Conservation (phyloP, 805 yeast species). For the Limtongia smithiae region DNA sequence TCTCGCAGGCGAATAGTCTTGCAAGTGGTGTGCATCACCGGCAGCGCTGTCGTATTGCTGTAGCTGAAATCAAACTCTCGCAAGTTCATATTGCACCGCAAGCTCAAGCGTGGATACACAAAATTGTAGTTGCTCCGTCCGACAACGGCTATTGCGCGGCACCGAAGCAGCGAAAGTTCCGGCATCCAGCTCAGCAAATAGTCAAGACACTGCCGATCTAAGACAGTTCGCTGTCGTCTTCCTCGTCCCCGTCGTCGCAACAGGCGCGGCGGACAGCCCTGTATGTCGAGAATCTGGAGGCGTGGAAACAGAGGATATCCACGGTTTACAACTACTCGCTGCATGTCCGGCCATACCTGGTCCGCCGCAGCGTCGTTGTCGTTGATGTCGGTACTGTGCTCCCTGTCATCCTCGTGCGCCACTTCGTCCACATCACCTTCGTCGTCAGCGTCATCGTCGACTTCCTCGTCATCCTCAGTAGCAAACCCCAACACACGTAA, state of each 20-base stretch:
- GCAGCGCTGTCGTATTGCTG: conserved; percentile 15
- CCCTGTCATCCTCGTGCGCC: background rate
- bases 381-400: too few species aligned
- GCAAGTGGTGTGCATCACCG: conserved; percentile 6
- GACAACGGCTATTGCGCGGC: conserved; percentile 15
- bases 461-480: background rate
- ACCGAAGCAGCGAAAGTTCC: conserved; percentile 8
- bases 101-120: conserved; percentile 11
- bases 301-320: conserved; percentile 13
- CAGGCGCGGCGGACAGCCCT: conserved; percentile 3
- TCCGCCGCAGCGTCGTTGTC: background rate
- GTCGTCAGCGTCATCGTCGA: conserved; percentile 2
- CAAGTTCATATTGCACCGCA: conserved; percentile 5
- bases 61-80: conserved; percentile 10
- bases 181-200: conserved; percentile 22
- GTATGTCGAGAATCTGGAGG: conserved; percentile 6
- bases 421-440: background rate
- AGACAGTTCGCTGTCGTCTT: background rate
- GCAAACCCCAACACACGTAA: conserved; percentile 7
- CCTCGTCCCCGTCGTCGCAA: background rate
- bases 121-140: conserved; percentile 14
- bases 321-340: background rate
- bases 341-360: conserved; percentile 24
- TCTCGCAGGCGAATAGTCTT: conserved; percentile 4
- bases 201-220: conserved; percentile 26